phyloP scores from a whole-genome alignment of 2,329 filamentous ascomycete genomes.

The Cladophialophora exuberans region DNA sequence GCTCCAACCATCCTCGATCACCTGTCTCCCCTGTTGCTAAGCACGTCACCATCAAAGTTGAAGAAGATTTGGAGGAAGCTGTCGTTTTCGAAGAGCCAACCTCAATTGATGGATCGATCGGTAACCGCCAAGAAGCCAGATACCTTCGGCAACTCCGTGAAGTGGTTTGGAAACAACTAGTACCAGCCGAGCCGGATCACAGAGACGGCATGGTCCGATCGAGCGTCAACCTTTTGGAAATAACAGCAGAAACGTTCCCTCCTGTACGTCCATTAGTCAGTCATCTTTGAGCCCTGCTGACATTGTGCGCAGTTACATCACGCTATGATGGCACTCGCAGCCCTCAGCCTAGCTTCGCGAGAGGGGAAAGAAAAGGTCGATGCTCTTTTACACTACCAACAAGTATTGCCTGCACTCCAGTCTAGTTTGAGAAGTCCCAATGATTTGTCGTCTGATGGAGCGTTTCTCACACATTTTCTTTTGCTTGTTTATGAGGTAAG shows the following conservation, averaged over 20 bases:
- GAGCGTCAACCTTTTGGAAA: constrained; percentile 49
- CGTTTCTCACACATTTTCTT: constrained; percentile 60
- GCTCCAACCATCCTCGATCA: constrained; percentile 37
- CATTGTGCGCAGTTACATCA: constrained; percentile 52
- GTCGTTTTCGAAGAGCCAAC: constrained; percentile 20
- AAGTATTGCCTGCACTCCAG: constrained; percentile 55
- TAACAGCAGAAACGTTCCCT: constrained; percentile 53
- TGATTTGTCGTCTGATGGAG: constrained; percentile 60
- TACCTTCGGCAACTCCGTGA: constrained; percentile 46
- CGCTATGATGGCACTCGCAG: constrained; percentile 62
- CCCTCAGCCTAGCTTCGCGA: constrained; percentile 54
- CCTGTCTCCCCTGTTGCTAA: constrained; percentile 39
- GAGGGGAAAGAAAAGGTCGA: constrained; percentile 51
- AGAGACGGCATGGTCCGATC: constrained; percentile 35
- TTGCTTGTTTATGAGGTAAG: constrained; percentile 60
- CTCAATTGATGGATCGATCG: constrained; percentile 1
- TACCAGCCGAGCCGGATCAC: constrained; percentile 36
- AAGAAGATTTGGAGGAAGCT: constrained; percentile 21
- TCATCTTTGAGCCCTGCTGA: constrained; percentile 5
- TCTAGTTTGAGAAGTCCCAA: constrained; percentile 48
- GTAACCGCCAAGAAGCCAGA: constrained; percentile 36
- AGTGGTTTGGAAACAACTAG: constrained; percentile 47
- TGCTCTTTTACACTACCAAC: constrained; percentile 59
- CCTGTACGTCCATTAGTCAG: constrained; percentile 48
- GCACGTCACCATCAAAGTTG: constrained; percentile 16